Conservation (phyloP, 192 early-diverging fungal species). For the Anaeromyces robustus region DNA sequence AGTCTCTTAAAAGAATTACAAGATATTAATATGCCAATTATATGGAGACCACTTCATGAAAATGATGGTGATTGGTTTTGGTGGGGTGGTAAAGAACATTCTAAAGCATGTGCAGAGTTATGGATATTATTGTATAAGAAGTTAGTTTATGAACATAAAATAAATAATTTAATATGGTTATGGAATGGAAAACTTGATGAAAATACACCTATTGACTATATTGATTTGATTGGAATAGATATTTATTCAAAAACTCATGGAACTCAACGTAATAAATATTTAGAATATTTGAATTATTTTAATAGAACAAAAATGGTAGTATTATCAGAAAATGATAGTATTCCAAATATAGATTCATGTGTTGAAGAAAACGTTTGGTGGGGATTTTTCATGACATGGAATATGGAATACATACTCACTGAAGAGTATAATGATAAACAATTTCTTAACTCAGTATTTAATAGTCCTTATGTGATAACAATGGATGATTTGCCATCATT, state of each 20-base stretch:
- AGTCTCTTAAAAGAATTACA: neutral
- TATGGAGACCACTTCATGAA: neutral
- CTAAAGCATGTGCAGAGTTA: neutral
- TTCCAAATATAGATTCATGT: neutral
- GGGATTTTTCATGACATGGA: neutral
- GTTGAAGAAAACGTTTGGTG: neutral
- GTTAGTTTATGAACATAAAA: neutral
- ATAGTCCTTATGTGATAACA: neutral
- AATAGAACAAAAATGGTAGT: neutral
- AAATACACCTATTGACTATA: neutral
- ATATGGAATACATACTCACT: neutral
- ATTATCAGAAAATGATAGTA: neutral
- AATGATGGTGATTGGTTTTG: neutral
- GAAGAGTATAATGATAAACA: neutral
- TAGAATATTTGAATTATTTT: neutral
- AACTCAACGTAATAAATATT: neutral
- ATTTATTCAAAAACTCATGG: neutral
- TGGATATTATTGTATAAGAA: neutral
- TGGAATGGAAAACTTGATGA: neutral
- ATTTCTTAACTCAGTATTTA: neutral
- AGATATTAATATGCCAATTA: neutral
- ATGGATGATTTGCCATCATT: neutral
- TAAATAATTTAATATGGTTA: neutral
- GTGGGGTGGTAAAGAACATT: neutral
- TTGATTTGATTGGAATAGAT: neutral